Conservation (phyloP, 345 rosid genomes). For the Abelmoschus esculentus region DNA sequence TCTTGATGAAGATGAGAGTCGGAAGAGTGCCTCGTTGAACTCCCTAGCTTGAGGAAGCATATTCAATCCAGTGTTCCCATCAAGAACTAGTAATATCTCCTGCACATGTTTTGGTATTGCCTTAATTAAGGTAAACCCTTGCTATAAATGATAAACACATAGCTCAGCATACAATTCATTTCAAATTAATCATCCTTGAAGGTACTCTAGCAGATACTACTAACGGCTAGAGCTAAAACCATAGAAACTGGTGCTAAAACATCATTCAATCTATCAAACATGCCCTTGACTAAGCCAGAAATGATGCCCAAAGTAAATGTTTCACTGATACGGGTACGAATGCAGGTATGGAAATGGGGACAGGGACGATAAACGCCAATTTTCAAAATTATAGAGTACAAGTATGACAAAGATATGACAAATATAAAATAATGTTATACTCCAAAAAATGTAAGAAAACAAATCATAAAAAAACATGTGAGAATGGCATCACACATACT, state of each 20-base stretch:
- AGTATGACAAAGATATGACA: no score
- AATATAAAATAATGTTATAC: no score
- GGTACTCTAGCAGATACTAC: background rate
- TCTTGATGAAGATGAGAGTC: background rate
- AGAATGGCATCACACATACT: no score
- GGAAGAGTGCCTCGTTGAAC: conserved; percentile 73
- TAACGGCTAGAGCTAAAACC: background rate
- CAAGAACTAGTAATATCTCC: conserved; percentile 92
- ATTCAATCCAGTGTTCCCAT: conserved; percentile 94
- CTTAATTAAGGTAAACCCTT: background rate
- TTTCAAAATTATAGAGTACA: no score
- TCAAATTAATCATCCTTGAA: background rate
- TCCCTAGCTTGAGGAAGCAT: conserved; percentile 99
- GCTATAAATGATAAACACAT: background rate
- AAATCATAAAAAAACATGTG: no score
- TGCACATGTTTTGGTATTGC: conserved; percentile 21
- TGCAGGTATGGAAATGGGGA: no score
- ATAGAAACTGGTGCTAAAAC: background rate
- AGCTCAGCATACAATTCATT: background rate
- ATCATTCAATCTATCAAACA: background rate
- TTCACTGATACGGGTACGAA: no score
- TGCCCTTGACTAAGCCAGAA: background rate
- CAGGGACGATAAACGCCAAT: no score
- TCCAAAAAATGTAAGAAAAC: no score
- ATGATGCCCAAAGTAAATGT: background rate